Evolutionary conservation across 257 asterid genomes (phyloP), one percentile per base, ranked within the genome.

Genomic region (Capsicum pubescens): DNA sequence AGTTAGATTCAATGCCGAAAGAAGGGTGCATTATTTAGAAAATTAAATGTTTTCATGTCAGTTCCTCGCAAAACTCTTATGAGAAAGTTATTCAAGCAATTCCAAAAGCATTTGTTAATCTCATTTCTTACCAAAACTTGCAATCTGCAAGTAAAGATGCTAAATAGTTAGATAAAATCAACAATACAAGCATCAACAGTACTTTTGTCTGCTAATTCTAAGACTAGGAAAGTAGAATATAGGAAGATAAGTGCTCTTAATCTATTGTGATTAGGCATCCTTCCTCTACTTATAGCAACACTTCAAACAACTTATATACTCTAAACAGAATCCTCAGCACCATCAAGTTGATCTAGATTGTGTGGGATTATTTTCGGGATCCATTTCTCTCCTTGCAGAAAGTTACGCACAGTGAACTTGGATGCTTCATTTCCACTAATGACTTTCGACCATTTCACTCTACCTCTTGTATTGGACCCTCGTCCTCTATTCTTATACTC

Each of bases 331-430:
- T 10, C 9, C 16, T 19, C 12, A 72, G 15, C 7, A 74, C 21
- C 81, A 12, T 7, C 57, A 74, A 74, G 16, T 9, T 9, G 81
- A 67, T 67, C 81, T 7, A 82, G 67, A 71, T 50, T 56, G 26
- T 26, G 7, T 39, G 81, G 84, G 9, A 82, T 48, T 26, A 12
- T 7, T 13, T 66, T 26, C 0, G 63, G 76, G 16, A 82, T 46
- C 79, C 84, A 82, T 36, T 82, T 63, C 14, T 82, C 78, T 44
- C 84, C 84, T 1, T 81, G 26, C 14, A 81, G 0, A 55, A 81
- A 81, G 44, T 21, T 54, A 10, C 63, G 71, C 8, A 68, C 84
- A 3, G 78, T 81, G 1, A 81, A 81, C 17, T 35, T 7, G 11
- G 5, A 13, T 1, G 80, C 85, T 50, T 48, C 79, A 8, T 14